Base-by-base conservation (phyloP, 306 rosid genomes). In the Cicer chorassanicum region DNA sequence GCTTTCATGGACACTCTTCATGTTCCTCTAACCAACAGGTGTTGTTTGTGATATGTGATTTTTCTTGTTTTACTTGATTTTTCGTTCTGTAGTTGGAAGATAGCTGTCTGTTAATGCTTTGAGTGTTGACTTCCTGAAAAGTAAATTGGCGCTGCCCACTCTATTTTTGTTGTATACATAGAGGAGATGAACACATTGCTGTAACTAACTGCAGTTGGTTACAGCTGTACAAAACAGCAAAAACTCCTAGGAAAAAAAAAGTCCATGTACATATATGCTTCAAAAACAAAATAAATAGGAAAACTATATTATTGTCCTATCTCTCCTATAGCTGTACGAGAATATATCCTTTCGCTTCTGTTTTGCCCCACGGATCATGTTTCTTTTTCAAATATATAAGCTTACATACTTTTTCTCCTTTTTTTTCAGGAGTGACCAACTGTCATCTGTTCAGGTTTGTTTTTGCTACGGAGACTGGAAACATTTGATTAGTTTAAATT, bases 1-100 rank as follows among this genome's bases (percentile, higher is more conserved):
- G 97, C 97, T 84, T 93, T 93, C 83, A 78, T 93, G 97, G 8
- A 80, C 56, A 88, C 54, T 65, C 96, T 91, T 81, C 92, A 89
- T 66, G 81, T 86, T 84, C 85, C 85, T 61, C 66, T 82, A 64
- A 72, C 81, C 68, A 85, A 83, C 83, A 89, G 98, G 97, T 90
- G 69, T 45, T 41, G 12, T 68, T 40, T 77, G 0, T 61, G 51
- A 45, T 44, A 65, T 21, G 36, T 34, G 73, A 18, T n/a, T 18
- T 70, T 50, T 29, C n/a, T 54, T 24, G 11, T 40, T 67, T 43
- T 65, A 0, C 38, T n/a, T 71, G 67, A 38, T 70, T 59, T 65
- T 68, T 65, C 29, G 12, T 72, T 78, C 41, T 68, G 45, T 70
- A 16, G 45, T 29, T 59, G 70, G 46, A 66, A 38, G 38, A 34